Conservation (phyloP, 768 basidiomycete species). For the Leucocoprinus sp. region DNA sequence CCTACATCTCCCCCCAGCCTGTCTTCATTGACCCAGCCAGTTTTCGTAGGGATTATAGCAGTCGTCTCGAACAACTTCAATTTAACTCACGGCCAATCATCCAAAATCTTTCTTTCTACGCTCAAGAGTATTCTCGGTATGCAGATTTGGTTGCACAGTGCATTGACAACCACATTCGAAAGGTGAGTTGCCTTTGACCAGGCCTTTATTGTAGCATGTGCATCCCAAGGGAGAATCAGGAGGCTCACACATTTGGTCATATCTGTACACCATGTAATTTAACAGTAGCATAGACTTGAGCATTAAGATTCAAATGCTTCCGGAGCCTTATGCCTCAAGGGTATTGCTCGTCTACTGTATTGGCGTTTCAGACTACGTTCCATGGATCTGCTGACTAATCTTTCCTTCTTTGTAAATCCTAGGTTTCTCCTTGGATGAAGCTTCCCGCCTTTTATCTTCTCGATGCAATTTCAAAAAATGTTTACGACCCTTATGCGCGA, state of each 20-base stretch:
- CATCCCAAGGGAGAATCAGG: slow-evolving; percentile 10
- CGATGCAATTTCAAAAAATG: slow-evolving; percentile 96
- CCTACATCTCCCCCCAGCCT: slow-evolving; percentile 28
- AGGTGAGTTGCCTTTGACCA: slow-evolving; percentile 56
- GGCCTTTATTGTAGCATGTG: slow-evolving; percentile 12
- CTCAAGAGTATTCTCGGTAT: slow-evolving; percentile 77
- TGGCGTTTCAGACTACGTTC: slow-evolving; percentile 24
- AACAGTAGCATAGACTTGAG: slow-evolving; percentile 21
- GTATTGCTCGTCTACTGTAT: slow-evolving; percentile 19
- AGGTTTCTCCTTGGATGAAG: slow-evolving; percentile 89
- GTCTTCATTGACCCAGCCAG: slow-evolving; percentile 22
- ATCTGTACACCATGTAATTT: slow-evolving; percentile 9
- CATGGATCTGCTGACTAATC: slow-evolving; percentile 67
- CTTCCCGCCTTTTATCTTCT: slow-evolving; percentile 91
- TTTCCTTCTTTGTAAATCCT: slow-evolving; percentile 29
- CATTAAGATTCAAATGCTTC: slow-evolving; percentile 23
- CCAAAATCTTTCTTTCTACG: slow-evolving; percentile 85
- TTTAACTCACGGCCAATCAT: slow-evolving; percentile 96
- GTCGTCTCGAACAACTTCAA: slow-evolving; percentile 70
- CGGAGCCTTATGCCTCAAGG: slow-evolving; percentile 13
- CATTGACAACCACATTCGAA: slow-evolving; percentile 75
- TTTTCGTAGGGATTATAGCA: slow-evolving; percentile 62
- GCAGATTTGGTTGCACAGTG: slow-evolving; percentile 75
- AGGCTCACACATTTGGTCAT: slow-evolving; percentile 7
- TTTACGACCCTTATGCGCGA: slow-evolving; percentile 85